Percentiles rank a stretch among this genome's conserved stretches.
Evolutionary conservation across 2,329 filamentous ascomycete genomes (phyloP).

Genomic region (Botrytis deweyae): DNA sequence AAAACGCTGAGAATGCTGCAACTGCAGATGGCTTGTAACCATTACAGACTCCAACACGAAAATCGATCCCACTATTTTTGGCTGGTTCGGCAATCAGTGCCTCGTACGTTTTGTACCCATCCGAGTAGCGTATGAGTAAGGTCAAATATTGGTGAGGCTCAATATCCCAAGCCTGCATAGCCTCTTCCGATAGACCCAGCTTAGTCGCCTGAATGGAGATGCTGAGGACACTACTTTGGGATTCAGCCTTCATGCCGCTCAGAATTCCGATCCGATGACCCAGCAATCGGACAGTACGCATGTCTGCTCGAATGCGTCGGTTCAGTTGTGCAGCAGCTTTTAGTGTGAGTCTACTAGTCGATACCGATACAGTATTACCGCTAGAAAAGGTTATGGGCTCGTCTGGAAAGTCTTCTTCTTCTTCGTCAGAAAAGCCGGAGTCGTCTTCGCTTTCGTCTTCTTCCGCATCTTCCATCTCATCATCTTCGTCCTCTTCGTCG

Average conservation of each 20-base stretch:
- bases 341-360: constrained; percentile 22
- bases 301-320: constrained; percentile 56
- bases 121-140: constrained; percentile 64
- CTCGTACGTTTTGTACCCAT: constrained; percentile 61
- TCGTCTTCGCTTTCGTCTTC: constrained; percentile 30
- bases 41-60: constrained; percentile 69
- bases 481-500: constrained; percentile 39
- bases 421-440: constrained; percentile 20
- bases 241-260: constrained; percentile 45
- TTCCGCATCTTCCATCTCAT: constrained; percentile 32
- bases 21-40: constrained; percentile 66
- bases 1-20: constrained; percentile 43
- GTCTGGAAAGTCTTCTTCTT: constrained; percentile 37
- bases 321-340: constrained; percentile 25
- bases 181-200: constrained; percentile 71
- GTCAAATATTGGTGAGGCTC: constrained; percentile 67
- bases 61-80: constrained; percentile 47
- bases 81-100: constrained; percentile 48
- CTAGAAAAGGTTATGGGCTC: constrained; percentile 12
- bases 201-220: constrained; percentile 69
- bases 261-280: constrained; percentile 71
- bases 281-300: constrained; percentile 58
- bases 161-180: constrained; percentile 75
- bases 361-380: neutral
- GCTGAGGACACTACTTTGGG: constrained; percentile 54